Evolutionary conservation across 352 stramenopile species (phyloP).

Genomic region (Aphanomyces euteiches): DNA sequence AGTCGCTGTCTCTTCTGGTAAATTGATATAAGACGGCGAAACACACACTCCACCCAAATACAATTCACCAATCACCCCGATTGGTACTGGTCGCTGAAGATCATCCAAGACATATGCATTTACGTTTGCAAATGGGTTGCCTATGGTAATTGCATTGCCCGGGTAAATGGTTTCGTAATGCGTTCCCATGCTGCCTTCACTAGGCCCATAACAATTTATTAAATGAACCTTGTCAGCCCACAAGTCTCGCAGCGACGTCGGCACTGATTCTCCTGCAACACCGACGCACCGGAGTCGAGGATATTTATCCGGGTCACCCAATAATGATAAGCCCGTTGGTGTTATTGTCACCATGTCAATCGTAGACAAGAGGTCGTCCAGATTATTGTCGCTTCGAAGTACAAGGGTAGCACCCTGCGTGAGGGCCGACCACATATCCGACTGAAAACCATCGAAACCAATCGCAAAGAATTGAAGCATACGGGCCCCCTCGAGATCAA

Average conservation of each 20-base stretch:
- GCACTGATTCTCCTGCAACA: neutral
- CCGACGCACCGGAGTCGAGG: neutral
- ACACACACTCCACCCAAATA: constrained; percentile 2
- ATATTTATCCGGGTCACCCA: neutral
- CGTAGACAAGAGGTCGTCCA: neutral
- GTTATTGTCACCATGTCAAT: neutral
- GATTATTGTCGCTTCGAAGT: neutral
- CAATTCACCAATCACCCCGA: constrained; percentile 1
- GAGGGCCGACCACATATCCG: constrained; percentile 5
- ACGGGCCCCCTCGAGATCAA: neutral
- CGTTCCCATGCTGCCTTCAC: neutral
- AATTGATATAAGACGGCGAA: constrained; percentile 8
- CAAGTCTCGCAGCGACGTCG: neutral
- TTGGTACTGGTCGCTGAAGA: neutral
- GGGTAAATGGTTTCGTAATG: neutral
- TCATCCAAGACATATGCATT: constrained; percentile 3
- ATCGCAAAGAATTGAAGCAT: neutral
- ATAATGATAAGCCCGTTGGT: neutral
- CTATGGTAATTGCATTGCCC: neutral
- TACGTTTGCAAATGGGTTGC: neutral
- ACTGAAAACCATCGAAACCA: constrained; percentile 13
- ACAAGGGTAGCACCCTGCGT: neutral
- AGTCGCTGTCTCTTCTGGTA: neutral
- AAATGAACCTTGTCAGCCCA: neutral
- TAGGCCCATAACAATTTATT: constrained; percentile 17